Base-by-base conservation (phyloP, 495 filamentous ascomycete species). In the Trypethelium eluteriae region DNA sequence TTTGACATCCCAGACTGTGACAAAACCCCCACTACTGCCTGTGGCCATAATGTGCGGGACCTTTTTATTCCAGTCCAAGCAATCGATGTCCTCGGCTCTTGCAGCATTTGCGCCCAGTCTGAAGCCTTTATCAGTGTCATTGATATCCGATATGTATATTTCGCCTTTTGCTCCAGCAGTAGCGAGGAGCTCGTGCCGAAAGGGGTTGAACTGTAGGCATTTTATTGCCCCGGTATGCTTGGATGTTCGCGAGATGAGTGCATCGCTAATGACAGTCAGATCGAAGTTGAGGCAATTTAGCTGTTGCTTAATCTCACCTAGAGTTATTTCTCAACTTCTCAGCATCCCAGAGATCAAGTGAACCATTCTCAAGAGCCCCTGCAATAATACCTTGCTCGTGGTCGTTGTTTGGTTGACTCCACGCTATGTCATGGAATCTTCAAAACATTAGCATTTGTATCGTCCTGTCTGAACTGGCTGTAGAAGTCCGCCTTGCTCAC, bases 1-100 rank as follows among this genome's bases (percentile, higher is more conserved):
- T 81, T 96, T 96, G 53, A 98, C 85, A 81, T 99, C 94, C 94
- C 94, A 99, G 2, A 99, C 93, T 11, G 94, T 97, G 38, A 98
- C 92, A 72, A 96, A 96, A 11, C 94, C 94, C 25, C 92, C 94
- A 70, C 86, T 92, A 74, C 93, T 92, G 69, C 94, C 94, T 12
- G 94, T 96, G 38, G 92, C 95, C 67, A 98, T 77, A 72, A 99
- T 99, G 76, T 99, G 93, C 32, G 93, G 82, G 47, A 97, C 93
- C 80, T 96, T 98, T 72, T 92, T 92, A 79, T 99, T 99, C 94
- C 94, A 99, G 70, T 96, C 93, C 72, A 98, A 79, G 67, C 91
- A 92, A 68, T 97, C 92, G 68, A 97, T 88, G 71, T 98, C 95
- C 73, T 98, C 93, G 7, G 92, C 88, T 70, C 89, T 87, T 70